A percentile compares a stretch with the other conserved stretches of the same genome.
These are phyloP conservation scores for Lophiotrema nucula DNA, from an alignment of 495 filamentous ascomycete species.

Conservation along the genomic window DNA sequence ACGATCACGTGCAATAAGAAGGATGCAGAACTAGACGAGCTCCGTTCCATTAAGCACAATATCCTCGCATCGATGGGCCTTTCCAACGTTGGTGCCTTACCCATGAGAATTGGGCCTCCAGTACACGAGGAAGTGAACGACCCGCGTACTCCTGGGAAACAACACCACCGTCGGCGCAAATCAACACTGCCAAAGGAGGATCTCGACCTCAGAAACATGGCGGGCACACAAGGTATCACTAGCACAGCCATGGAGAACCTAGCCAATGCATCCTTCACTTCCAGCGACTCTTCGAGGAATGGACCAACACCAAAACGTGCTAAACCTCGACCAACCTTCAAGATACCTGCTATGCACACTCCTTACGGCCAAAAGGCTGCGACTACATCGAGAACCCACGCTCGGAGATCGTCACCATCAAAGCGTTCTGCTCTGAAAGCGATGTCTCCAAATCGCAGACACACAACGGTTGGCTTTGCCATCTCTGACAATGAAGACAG, in stretches of 20 bases:
- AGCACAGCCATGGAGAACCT: conserved; percentile 12
- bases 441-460: conserved; percentile 25
- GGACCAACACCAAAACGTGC: conserved; percentile 40
- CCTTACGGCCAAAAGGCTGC: conserved; percentile 7
- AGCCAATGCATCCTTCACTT: conserved; percentile 32
- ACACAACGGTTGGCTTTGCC: conserved; percentile 25
- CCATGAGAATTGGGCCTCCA: neutral
- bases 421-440: conserved; percentile 21
- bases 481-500: conserved; percentile 5
- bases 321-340: conserved; percentile 30
- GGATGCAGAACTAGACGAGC: conserved; percentile 44
- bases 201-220: neutral
- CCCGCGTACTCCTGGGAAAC: neutral
- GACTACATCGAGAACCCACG: neutral
- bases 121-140: neutral
- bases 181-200: conserved; percentile 4
- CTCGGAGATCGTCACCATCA: conserved; percentile 1
- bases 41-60: conserved; percentile 24
- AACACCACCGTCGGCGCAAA: conserved; percentile 19
- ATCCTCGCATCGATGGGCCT: conserved; percentile 7
- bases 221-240: conserved; percentile 4
- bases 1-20: conserved; percentile 19
- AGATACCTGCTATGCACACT: conserved; percentile 9
- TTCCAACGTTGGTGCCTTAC: neutral
- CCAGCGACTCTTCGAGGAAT: conserved; percentile 33